Conservation (phyloP, 164 flowering plant species). For the Umbilicus rupestris region DNA sequence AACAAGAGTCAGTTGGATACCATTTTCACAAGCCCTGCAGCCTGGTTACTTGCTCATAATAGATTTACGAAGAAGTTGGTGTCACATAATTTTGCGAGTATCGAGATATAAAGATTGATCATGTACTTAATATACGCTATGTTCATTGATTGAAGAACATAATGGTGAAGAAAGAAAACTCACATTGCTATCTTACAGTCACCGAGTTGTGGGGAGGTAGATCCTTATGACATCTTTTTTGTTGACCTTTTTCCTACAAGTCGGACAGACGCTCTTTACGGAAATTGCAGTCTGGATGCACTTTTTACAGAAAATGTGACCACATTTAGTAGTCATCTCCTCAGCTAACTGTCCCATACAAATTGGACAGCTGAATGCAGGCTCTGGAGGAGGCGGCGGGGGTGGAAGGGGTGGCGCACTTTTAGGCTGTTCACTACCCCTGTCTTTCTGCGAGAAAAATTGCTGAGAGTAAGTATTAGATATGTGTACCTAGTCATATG, state of each 20-base stretch:
- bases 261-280: conserved; percentile 68
- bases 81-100: too few species aligned
- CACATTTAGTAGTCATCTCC: conserved; percentile 78
- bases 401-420: conserved; percentile 5
- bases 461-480: conserved; percentile 1
- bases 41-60: too few species aligned
- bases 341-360: conserved; percentile 66
- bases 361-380: conserved; percentile 68
- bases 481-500: not conserved
- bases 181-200: conserved; percentile 9
- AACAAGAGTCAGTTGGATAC: too few species aligned
- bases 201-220: conserved; percentile 63
- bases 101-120: too few species aligned
- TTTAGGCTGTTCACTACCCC: conserved; percentile 16
- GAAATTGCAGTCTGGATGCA: conserved; percentile 66
- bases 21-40: too few species aligned
- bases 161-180: conserved; percentile 5
- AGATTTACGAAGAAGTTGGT: too few species aligned
- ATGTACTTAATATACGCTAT: too few species aligned
- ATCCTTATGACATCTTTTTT: conserved; percentile 53
- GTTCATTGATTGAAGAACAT: too few species aligned
- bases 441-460: not conserved
- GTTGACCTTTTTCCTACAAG: conserved; percentile 57
- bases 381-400: conserved; percentile 40
- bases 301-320: conserved; percentile 84